Evolutionary conservation across 129 eudicot species (phyloP), one percentile per base, ranked within the genome.

Genomic region (Chrysanthemum seticuspe): DNA sequence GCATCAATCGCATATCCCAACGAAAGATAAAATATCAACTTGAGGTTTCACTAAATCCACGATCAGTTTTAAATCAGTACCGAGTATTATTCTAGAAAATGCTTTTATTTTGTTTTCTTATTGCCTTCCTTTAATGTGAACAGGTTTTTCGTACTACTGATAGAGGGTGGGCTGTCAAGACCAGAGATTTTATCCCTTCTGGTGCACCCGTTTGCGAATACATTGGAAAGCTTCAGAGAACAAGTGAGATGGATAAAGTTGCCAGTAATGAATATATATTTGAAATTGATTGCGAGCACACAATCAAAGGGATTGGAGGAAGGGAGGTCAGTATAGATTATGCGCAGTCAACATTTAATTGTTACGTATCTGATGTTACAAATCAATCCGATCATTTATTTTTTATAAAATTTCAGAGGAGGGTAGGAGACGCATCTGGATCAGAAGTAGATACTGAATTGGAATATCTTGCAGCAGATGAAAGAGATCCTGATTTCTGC

Each of bases 121-220:
- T 6, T 7, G 10, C 1, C 47, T 1, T 40, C 16, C 1, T 14
- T 16, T 18, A 55, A 54, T 48, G 61, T 61, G 36, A 65, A 53
- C 71, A 81, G 85, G 78, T 82, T 8, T 82, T 82, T 61, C 79
- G 85, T 45, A 82, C 82, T 6, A 7, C 69, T 29, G 21, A 82
- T 55, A 82, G 81, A 77, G 86, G 86, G 56, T 82, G 86, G 86
- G 86, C 82, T 61, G 85, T 82, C 36, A 82, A 56, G 76, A 77
- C 82, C 53, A 77, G 50, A 82, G 85, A 82, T 44, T 77, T 73
- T 47, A 82, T 82, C 81, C 86, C 82, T 53, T 77, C 76, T 23
- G 82, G 85, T 67, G 85, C 85, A 16, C 79, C 79, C 4, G 76
- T 82, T 53, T 82, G 86, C 63, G 86, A 82, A 67, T 82, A 82